Conservation (phyloP, 768 basidiomycete genomes). For the Trametes elegans region DNA sequence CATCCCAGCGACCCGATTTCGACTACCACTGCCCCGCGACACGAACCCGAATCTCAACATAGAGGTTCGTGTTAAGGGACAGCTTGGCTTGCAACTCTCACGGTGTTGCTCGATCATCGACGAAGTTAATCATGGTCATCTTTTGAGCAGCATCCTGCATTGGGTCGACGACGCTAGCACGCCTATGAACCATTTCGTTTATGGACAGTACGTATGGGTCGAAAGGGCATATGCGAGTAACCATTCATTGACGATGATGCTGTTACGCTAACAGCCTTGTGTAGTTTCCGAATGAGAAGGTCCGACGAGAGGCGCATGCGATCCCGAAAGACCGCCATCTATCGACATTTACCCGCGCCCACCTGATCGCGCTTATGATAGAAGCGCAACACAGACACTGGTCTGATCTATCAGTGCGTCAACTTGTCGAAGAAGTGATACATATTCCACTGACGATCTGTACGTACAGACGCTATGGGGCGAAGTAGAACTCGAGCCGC, state of each 20-base stretch:
- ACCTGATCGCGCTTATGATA: not conserved
- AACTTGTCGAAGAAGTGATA: not conserved
- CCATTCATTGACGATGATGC: not conserved
- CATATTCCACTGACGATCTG: not conserved
- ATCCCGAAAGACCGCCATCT: not conserved
- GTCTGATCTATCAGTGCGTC: not conserved
- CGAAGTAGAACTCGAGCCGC: not conserved
- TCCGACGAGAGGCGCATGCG: not conserved
- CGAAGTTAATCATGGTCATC: not conserved
- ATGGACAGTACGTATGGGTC: not conserved
- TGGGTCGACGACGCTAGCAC: not conserved
- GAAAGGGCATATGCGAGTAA: not conserved
- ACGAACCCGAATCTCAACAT: not conserved
- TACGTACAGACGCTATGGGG: not conserved
- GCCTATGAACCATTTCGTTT: not conserved
- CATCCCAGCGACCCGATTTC: not conserved
- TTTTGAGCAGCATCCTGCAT: not conserved
- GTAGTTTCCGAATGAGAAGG: not conserved
- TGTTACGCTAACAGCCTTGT: not conserved
- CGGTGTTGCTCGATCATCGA: not conserved
- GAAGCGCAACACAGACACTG: not conserved
- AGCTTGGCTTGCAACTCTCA: not conserved
- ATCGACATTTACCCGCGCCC: not conserved
- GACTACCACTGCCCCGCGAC: not conserved
- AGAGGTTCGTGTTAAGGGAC: not conserved